Evolutionary conservation across 768 basidiomycete genomes (phyloP).

Genomic region (Scleroderma citrinum): DNA sequence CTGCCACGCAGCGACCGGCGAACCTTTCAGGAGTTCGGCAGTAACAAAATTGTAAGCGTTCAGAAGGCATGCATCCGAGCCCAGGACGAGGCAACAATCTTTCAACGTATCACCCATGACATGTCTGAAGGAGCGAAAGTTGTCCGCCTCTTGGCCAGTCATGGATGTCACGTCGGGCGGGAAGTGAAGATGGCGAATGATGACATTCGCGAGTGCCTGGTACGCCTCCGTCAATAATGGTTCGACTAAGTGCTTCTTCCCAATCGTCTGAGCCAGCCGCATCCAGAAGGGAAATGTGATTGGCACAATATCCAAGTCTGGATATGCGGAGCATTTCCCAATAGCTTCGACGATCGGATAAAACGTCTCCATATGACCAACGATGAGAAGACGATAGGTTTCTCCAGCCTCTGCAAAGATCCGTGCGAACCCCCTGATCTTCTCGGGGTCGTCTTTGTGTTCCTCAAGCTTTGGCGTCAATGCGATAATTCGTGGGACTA

Average conservation of each 20-base stretch:
- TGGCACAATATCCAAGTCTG: conserved; percentile 91
- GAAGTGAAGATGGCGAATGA: conserved; percentile 89
- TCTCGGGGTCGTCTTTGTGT: conserved; percentile 74
- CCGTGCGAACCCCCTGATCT: conserved; percentile 82
- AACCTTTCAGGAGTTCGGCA: conserved; percentile 56
- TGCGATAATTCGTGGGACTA: conserved; percentile 81
- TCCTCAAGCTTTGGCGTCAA: conserved; percentile 58
- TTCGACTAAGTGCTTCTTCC: conserved; percentile 65
- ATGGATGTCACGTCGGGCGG: conserved; percentile 64
- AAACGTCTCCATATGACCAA: conserved; percentile 88
- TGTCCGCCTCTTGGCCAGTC: conserved; percentile 82
- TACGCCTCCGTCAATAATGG: conserved; percentile 82
- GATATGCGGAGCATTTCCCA: conserved; percentile 85
- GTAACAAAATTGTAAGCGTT: conserved; percentile 79
- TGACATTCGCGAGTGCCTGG: conserved; percentile 73
- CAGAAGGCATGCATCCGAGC: conserved; percentile 77
- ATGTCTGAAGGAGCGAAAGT: conserved; percentile 93
- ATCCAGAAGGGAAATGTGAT: conserved; percentile 99
- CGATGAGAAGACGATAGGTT: conserved; percentile 82
- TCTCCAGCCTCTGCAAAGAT: conserved; percentile 98
- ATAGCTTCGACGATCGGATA: conserved; percentile 95
- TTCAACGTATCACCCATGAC: conserved; percentile 99
- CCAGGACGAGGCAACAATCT: conserved; percentile 93
- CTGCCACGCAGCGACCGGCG: conserved; percentile 75
- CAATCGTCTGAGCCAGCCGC: conserved; percentile 85